Base-by-base conservation (phyloP, 2,329 filamentous ascomycete genomes). In the Penicillium freii region DNA sequence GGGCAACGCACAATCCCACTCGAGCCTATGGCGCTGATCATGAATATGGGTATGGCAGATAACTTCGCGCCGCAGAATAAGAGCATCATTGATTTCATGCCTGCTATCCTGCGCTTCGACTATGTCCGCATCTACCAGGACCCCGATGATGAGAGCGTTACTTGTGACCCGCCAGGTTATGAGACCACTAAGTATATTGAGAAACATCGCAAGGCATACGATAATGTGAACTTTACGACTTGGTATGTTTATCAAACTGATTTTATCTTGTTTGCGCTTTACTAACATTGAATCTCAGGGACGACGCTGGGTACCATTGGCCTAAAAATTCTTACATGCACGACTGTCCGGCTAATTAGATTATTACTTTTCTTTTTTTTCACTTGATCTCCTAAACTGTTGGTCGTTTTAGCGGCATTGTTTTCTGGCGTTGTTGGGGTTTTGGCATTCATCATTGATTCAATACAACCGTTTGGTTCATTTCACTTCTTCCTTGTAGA, bases 101-200 rank as follows among this genome's bases (percentile, higher is more conserved):
- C 87, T 3, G 87, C 84, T 2, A 84, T 79, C 2, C 87, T 89
- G 81, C 80, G 86, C 2, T 77, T 90, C 56, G 87, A 90, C 71
- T 89, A 89, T 69, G 79, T 90, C 53, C 83, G 87, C 15, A 87
- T 90, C 50, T 90, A 89, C 66, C 87, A 89, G 70, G 83, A 87
- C 60, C 79, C 81, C 15, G 80, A 83, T 51, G 76, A 80, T 13
- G 78, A 81, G 65, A 79, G 79, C 39, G 67, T 88, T 49, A 88
- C 86, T 17, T 90, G 87, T 71, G 87, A 90, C 73, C 87, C 87
- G 3, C 77, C 78, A 0, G 86, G 83, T 0, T 90, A 86, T 67
- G 81, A 82, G 54, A 90, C 87, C 0, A 90, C 87, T 0, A 68
- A 80, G 1, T 90, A 90, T 70, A 90, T 90, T 69, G 75, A 76